These are phyloP conservation scores for Aspergillus baeticus DNA, from an alignment of 495 filamentous ascomycete genomes.

Conservation along the genomic window DNA sequence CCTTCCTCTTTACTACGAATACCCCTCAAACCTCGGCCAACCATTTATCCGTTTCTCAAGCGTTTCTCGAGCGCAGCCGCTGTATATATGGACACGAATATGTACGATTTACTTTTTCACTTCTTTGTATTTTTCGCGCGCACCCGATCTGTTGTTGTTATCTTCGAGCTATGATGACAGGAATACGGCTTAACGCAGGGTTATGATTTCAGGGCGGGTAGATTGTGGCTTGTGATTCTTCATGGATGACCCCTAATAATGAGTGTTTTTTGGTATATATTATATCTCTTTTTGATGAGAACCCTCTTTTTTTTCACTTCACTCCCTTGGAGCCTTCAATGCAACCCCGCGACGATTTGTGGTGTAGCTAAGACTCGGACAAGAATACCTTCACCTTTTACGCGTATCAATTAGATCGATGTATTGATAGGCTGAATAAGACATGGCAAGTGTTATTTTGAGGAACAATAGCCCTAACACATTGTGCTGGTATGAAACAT, in stretches of 20 bases:
- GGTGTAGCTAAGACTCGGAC: not conserved
- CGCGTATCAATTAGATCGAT: not conserved
- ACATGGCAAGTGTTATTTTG: too few species aligned
- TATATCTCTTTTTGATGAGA: constrained; percentile 16
- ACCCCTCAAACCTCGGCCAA: constrained; percentile 4
- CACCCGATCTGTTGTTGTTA: constrained; percentile 11
- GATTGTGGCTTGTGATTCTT: not conserved
- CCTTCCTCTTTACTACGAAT: constrained; percentile 2
- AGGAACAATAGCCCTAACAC: too few species aligned
- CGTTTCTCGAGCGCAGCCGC: constrained; percentile 1
- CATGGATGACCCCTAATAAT: constrained; percentile 21
- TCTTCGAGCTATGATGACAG: constrained; percentile 21
- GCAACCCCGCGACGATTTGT: not conserved
- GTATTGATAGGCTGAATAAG: too few species aligned
- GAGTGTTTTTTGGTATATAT: constrained; percentile 37
- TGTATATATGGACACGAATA: constrained; percentile 29
- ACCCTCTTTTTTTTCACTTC: constrained; percentile 6
- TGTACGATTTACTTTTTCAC: constrained; percentile 17
- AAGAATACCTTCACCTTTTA: not conserved
- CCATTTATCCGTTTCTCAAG: not conserved
- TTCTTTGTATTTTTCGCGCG: constrained; percentile 7
- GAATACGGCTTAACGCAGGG: constrained; percentile 36
- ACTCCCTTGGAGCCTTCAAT: not conserved
- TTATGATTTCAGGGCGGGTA: constrained; percentile 35
- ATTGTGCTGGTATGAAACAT: too few species aligned